Percentiles rank a stretch among this genome's conserved stretches.
Conservation (phyloP, 2,329 filamentous ascomycete genomes). For the Parascedosporium putredinis region DNA sequence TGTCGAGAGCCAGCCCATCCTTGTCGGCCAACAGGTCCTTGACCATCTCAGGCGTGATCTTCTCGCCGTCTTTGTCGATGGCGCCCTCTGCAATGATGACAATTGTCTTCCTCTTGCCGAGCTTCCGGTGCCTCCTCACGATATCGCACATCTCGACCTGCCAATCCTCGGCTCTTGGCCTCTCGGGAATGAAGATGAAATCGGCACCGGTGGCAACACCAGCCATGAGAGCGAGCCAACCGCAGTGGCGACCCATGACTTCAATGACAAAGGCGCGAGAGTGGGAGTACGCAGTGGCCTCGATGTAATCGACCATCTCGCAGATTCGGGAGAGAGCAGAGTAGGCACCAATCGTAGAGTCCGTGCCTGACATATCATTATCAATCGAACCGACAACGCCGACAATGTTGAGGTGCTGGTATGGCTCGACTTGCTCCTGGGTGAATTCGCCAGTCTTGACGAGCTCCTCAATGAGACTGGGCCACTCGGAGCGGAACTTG, state of each 20-base stretch:
- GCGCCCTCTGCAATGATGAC: constrained; percentile 96
- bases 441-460: constrained; percentile 64
- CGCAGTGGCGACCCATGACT: constrained; percentile 97
- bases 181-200: constrained; percentile 94
- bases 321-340: constrained; percentile 88
- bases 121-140: constrained; percentile 66
- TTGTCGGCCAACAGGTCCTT: constrained; percentile 78
- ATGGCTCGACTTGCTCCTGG: constrained; percentile 60
- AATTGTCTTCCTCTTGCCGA: constrained; percentile 95
- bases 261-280: constrained; percentile 95
- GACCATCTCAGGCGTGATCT: constrained; percentile 71
- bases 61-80: constrained; percentile 71
- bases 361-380: constrained; percentile 94
- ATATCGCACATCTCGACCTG: constrained; percentile 75
- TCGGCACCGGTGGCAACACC: constrained; percentile 92
- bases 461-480: constrained; percentile 74
- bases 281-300: constrained; percentile 88
- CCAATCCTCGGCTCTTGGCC: constrained; percentile 81
- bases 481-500: constrained; percentile 87
- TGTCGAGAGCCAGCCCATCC: constrained; percentile 68
- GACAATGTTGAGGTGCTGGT: constrained; percentile 86
- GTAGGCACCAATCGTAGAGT: constrained; percentile 95
- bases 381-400: constrained; percentile 95
- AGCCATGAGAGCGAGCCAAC: constrained; percentile 93
- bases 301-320: constrained; percentile 92